Evolutionary conservation across 176 grass and related monocot genomes (phyloP).

Genomic region (Melocanna baccifera): DNA sequence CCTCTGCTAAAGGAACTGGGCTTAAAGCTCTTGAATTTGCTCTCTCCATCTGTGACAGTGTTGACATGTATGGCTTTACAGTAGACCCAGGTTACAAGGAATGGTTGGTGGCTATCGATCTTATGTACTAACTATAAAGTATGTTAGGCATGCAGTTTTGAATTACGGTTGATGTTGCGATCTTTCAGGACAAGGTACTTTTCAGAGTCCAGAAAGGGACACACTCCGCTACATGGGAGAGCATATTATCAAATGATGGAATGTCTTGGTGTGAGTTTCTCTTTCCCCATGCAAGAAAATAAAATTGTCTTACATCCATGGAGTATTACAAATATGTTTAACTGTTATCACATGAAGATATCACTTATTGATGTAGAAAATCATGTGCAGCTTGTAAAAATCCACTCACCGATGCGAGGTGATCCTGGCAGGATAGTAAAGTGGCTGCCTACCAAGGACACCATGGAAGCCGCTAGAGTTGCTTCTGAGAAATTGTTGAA

Average conservation of each 20-base stretch:
- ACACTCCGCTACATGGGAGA: constrained; percentile 90
- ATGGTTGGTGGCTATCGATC: constrained; percentile 48
- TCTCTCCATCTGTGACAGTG: constrained; percentile 81
- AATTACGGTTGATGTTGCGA: constrained; percentile 19
- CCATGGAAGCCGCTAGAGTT: constrained; percentile 63
- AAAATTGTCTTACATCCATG: not conserved
- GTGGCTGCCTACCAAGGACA: constrained; percentile 60
- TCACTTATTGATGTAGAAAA: constrained; percentile 5
- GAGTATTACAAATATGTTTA: not conserved
- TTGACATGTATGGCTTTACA: constrained; percentile 99
- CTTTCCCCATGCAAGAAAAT: not conserved
- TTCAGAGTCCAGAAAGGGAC: constrained; percentile 85
- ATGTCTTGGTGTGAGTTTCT: constrained; percentile 83
- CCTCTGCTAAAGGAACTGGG: constrained; percentile 98
- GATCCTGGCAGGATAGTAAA: constrained; percentile 65
- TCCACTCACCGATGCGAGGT: constrained; percentile 86
- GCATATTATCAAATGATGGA: constrained; percentile 99
- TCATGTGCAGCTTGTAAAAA: constrained; percentile 78
- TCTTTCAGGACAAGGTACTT: constrained; percentile 95
- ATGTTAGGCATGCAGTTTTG: constrained; percentile 2
- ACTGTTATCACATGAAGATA: not conserved
- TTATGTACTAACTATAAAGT: not conserved
- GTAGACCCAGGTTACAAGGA: constrained; percentile 98
- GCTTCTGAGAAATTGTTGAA: constrained; percentile 82
- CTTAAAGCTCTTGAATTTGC: constrained; percentile 95